Conservation (phyloP, 495 filamentous ascomycete genomes). For the Talaromyces liani region DNA sequence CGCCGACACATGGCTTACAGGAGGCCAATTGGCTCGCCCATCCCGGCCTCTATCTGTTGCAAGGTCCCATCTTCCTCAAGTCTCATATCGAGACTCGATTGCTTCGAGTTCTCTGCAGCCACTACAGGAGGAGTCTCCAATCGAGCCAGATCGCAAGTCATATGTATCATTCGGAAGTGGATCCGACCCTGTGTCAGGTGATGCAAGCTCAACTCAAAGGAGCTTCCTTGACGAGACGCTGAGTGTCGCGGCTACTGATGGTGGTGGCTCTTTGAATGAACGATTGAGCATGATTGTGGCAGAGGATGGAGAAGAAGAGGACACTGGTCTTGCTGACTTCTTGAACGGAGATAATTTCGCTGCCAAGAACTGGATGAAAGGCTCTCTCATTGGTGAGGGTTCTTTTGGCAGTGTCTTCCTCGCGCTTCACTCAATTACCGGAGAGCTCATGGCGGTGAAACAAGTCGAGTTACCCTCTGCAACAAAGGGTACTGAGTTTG, state of each 20-base stretch:
- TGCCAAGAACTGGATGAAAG: constrained; percentile 98
- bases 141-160: constrained; percentile 86
- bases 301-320: constrained; percentile 81
- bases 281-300: constrained; percentile 52
- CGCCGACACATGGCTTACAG: constrained; percentile 83
- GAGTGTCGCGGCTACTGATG: constrained; percentile 57
- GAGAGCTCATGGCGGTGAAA: constrained; percentile 97
- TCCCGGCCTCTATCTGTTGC: constrained; percentile 57
- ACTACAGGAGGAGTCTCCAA: constrained; percentile 84
- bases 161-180: constrained; percentile 93
- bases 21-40: constrained; percentile 30
- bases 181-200: constrained; percentile 66
- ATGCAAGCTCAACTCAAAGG: constrained; percentile 55
- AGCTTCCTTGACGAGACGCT: constrained; percentile 83
- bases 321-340: constrained; percentile 72
- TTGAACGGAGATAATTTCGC: constrained; percentile 89
- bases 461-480: constrained; percentile 90
- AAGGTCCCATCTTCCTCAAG: constrained; percentile 49
- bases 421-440: constrained; percentile 93
- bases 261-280: constrained; percentile 62
- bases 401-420: constrained; percentile 96
- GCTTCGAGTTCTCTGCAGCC: constrained; percentile 82
- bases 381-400: constrained; percentile 90
- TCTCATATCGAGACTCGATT: constrained; percentile 73
- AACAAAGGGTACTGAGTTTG: constrained; percentile 68